These are phyloP conservation scores for Cryptococcus sp. DNA, from an alignment of 1,284 basidiomycete genomes.

Conservation along the genomic window DNA sequence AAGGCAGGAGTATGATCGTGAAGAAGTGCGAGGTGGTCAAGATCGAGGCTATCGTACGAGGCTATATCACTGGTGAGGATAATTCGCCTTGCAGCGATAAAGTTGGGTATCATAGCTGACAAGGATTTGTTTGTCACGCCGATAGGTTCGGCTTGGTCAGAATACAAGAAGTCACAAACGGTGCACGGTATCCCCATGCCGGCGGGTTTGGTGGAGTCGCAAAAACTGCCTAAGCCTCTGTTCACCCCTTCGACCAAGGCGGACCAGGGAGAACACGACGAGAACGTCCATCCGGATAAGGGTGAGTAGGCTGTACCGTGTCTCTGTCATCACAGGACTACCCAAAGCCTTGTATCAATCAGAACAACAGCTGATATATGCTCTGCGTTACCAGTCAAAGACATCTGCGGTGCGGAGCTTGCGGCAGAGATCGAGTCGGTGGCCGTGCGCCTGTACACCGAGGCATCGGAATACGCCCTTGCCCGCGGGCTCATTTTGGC, in stretches of 20 bases:
- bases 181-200: conserved; percentile 84
- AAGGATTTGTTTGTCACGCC: no score
- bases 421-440: conserved; percentile 51
- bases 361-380: not conserved
- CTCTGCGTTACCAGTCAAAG: conserved; percentile 44
- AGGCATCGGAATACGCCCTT: conserved; percentile 76
- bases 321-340: not conserved
- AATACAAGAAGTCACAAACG: conserved; percentile 86
- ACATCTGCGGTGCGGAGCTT: conserved; percentile 53
- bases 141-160: conserved; percentile 88
- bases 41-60: conserved; percentile 95
- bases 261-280: conserved; percentile 90
- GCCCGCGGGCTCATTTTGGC: conserved; percentile 89
- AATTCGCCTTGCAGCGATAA: no score
- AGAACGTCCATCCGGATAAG: conserved; percentile 93
- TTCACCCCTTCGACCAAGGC: conserved; percentile 99
- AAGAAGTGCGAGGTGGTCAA: conserved; percentile 85
- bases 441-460: conserved; percentile 54
- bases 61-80: conserved; percentile 83
- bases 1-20: conserved; percentile 88
- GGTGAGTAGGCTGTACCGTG: conserved; percentile 57
- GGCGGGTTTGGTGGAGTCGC: conserved; percentile 78
- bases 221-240: conserved; percentile 77
- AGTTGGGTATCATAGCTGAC: not conserved
- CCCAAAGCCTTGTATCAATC: not conserved